A percentile compares a stretch with the other conserved stretches of the same genome.
Conservation (phyloP, 176 grass and related monocot species). For the Urochloa ruziziensis region DNA sequence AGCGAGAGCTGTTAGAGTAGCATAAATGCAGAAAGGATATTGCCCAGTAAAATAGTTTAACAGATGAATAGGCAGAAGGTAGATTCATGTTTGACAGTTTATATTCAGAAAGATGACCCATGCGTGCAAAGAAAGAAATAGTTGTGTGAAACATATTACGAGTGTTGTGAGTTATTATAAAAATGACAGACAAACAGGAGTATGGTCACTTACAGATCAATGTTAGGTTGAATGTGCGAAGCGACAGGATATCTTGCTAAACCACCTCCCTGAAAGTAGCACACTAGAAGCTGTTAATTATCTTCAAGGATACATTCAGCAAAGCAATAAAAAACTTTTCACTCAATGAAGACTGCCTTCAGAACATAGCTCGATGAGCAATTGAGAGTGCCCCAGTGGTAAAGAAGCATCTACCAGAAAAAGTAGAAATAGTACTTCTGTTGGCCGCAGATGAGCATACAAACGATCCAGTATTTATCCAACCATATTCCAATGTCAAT, state of each 20-base stretch:
- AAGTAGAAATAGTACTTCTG: background rate
- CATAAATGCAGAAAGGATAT: constrained; percentile 3
- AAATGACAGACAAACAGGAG: constrained; percentile 14
- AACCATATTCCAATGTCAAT: background rate
- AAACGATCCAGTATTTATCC: background rate
- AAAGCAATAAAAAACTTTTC: constrained; percentile 24
- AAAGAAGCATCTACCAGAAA: constrained; percentile 22
- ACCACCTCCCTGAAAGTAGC: constrained; percentile 32
- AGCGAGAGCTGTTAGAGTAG: background rate
- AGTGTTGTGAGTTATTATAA: constrained; percentile 7
- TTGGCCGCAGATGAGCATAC: background rate
- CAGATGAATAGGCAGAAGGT: constrained; percentile 16
- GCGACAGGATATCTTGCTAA: constrained; percentile 24
- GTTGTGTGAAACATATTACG: background rate
- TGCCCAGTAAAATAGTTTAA: constrained; percentile 10
- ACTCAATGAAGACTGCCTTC: background rate
- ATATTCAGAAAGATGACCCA: constrained; percentile 20
- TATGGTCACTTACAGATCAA: constrained; percentile 58
- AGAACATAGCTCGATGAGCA: background rate
- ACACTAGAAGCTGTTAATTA: constrained; percentile 29
- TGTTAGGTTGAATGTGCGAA: constrained; percentile 45
- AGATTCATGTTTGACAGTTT: constrained; percentile 6
- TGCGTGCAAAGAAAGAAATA: background rate
- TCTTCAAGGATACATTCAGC: constrained; percentile 17
- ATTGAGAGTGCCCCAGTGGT: background rate